Evolutionary conservation across 31 red algal genomes (phyloP), one percentile per base, ranked within the genome.

Genomic region (Asparagopsis taxiformis): DNA sequence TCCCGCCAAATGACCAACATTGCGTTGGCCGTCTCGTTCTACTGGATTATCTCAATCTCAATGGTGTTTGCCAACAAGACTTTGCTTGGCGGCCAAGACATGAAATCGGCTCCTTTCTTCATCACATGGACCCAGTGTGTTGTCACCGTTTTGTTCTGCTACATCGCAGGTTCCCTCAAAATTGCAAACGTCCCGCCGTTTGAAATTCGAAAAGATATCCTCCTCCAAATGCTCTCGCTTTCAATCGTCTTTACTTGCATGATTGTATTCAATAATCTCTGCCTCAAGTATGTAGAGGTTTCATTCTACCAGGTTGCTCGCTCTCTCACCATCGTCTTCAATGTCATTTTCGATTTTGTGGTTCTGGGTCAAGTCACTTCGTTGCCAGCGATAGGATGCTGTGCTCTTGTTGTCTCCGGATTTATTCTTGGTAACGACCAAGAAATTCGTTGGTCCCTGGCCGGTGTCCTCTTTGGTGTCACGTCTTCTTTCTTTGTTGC

Each of bases 11-110:
- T 83, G 79, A 53, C 24, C 26, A 73, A 87, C 74, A 92, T 97
- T 51, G 66, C 76, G 29, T 52, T 71, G 74, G 88, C 94, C 54
- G 94, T 97, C 17, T 74, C 77, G 24, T 89, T 91, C 60, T 97
- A 93, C 56, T 97, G 94, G 94, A 51, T 97, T 54, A 84, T 97
- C 24, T 97, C 94, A 3, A 92, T 97, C 17, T 88, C 89, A 20
- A 93, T 97, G 88, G 94, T 97, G n/a, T 97, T 97, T 54, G 78
- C 87, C 3, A 97, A 93, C 64, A 97, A 97, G 88, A 80, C 85
- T 8, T 46, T 97, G 65, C 72, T 97, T 24, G 82, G 80, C 68
- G 62, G 77, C n/a, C 59, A 84, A 24, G 82, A 92, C 61, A 53
- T 74, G 31, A 58, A 31, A 6, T 76, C 82, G 5, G 89, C 94